Base-by-base conservation (phyloP, 177 flowering plant genomes). In the Vitis hybrid region DNA sequence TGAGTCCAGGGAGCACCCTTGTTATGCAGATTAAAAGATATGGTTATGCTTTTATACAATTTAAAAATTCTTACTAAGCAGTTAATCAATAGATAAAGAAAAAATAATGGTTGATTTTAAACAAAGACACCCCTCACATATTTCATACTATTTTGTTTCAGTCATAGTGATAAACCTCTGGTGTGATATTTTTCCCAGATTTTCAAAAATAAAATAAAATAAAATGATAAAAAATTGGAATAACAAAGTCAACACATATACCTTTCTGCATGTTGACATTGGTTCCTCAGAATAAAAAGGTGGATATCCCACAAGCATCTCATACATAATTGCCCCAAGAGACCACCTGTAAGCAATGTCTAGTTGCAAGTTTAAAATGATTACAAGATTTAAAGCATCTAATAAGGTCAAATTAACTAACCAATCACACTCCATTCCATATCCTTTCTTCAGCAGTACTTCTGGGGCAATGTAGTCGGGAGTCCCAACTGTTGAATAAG, bases 361-460 rank as follows among this genome's bases (percentile, higher is more conserved):
- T 17, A 17, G 52, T 71, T 64, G 57, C 53, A 55, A 51, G 13
- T 52, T 11, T n/a, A 12, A 59, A 68, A 13, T 2, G 11, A 14
- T 1, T 19, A 66, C 20, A 74, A 38, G 64, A 31, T 14, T 38
- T 4, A n/a, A 12, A 33, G 24, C 1, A 60, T 14, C 18, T n/a
- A 14, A 38, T n/a, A 13, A 33, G 33, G n/a, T 5, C 7, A 24
- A n/a, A 50, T 13, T 12, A 53, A 81, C 87, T 64, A 64, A 88
- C 90, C 92, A 88, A 66, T 88, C 92, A 72, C 92, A 88, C 71
- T 88, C 90, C 88, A 87, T 84, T 66, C 90, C 89, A 80, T 88
- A 87, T 57, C 92, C 92, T 54, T 83, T 88, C 82, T 85, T 88
- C 77, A 87, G 18, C 56, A 88, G 64, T 57, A 88, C 91, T 79